A percentile compares a stretch with the other conserved stretches of the same genome.
phyloP scores from a whole-genome alignment of 352 stramenopile species.

The Blastocystis sp. region DNA sequence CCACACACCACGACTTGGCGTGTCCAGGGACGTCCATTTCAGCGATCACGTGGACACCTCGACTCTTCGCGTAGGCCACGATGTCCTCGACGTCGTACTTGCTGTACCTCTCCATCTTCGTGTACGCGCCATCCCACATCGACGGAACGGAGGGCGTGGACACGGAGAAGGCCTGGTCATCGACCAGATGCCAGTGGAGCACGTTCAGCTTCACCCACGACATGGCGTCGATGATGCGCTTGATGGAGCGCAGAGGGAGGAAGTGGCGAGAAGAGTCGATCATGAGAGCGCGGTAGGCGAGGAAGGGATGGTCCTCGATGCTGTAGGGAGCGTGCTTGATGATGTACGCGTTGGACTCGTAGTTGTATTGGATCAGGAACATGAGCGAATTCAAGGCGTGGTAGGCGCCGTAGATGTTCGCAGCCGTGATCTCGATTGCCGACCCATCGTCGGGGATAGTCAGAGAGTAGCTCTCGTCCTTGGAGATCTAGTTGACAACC shows the following conservation, averaged over 20 bases:
- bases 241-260: constrained; percentile 55
- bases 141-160: background rate
- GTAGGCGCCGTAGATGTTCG: constrained; percentile 68
- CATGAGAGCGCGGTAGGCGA: constrained; percentile 63
- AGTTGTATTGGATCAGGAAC: constrained; percentile 69
- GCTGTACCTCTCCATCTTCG: constrained; percentile 66
- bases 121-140: constrained; percentile 61
- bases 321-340: constrained; percentile 53
- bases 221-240: constrained; percentile 64
- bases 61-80: constrained; percentile 52
- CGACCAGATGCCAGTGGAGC: constrained; percentile 64
- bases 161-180: constrained; percentile 64
- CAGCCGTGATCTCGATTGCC: constrained; percentile 64
- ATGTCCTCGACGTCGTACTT: constrained; percentile 58
- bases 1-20: constrained; percentile 50
- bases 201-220: constrained; percentile 65
- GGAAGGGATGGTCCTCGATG: constrained; percentile 67
- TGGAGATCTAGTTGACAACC: constrained; percentile 10
- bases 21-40: constrained; percentile 62
- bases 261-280: constrained; percentile 63
- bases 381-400: constrained; percentile 69
- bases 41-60: constrained; percentile 62
- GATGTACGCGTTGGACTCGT: constrained; percentile 60
- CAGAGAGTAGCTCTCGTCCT: constrained; percentile 65
- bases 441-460: constrained; percentile 3